These are phyloP conservation scores for Blastobotrys mokoenaii DNA, from an alignment of 805 yeast species.

Conservation along the genomic window DNA sequence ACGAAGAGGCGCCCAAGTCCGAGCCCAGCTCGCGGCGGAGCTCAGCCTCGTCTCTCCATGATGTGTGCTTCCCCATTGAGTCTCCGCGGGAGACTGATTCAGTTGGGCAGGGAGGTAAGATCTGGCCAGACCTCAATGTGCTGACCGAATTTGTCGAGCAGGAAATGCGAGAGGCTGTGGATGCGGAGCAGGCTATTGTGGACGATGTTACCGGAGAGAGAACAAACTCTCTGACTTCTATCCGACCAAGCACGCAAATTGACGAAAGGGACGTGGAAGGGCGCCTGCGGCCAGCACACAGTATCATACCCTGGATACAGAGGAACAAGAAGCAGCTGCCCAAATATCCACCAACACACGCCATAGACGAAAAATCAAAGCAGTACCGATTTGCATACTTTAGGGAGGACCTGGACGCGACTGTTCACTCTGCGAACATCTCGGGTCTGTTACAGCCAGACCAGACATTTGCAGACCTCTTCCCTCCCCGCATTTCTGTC, in stretches of 20 bases:
- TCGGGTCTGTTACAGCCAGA: slow-evolving; percentile 68
- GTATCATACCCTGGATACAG: slow-evolving; percentile 61
- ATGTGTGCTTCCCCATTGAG: slow-evolving; percentile 85
- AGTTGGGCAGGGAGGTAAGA: slow-evolving; percentile 24
- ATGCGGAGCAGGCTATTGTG: slow-evolving; percentile 18
- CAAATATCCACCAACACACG: background rate
- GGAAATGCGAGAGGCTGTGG: slow-evolving; percentile 44
- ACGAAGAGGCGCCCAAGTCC: slow-evolving; percentile 30
- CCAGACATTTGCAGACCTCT: slow-evolving; percentile 53
- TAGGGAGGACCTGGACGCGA: slow-evolving; percentile 80
- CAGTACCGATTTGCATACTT: slow-evolving; percentile 83
- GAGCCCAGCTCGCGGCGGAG: slow-evolving; percentile 57
- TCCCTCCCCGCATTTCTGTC: slow-evolving; percentile 30
- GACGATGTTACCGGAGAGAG: slow-evolving; percentile 12
- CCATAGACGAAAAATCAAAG: slow-evolving; percentile 31
- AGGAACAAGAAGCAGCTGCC: slow-evolving; percentile 2
- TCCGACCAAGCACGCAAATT: too few relatives aligned
- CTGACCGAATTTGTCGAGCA: slow-evolving; percentile 70
- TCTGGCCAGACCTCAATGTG: slow-evolving; percentile 80
- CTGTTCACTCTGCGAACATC: slow-evolving; percentile 81
- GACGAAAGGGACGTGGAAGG: background rate
- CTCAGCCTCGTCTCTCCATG: slow-evolving; percentile 71
- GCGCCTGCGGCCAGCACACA: slow-evolving; percentile 59
- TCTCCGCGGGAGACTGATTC: slow-evolving; percentile 21
- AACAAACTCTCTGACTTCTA: slow-evolving; percentile 5